phyloP scores from a whole-genome alignment of 1,284 basidiomycete genomes.

The Melanopsichium pennsylvanicum region DNA sequence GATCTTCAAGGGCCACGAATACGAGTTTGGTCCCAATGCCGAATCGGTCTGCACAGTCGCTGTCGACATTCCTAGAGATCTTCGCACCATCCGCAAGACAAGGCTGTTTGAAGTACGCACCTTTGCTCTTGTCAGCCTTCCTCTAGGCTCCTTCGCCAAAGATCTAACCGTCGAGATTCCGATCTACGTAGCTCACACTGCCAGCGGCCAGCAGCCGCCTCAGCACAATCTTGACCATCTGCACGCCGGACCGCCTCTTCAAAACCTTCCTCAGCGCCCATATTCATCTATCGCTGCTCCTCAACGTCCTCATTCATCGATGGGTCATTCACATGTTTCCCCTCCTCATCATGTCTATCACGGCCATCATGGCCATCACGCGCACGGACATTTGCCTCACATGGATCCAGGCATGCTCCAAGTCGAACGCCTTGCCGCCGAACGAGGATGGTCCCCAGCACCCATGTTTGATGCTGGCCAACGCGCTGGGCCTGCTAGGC shows the following conservation, averaged over 20 bases:
- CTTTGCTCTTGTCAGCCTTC: constrained; percentile 45
- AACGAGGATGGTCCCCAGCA: constrained; percentile 59
- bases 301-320: constrained; percentile 38
- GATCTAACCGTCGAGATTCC: constrained; percentile 57
- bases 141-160: constrained; percentile 59
- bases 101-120: constrained; percentile 54
- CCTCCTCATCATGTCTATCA: constrained; percentile 1
- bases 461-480: constrained; percentile 16
- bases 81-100: constrained; percentile 57
- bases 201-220: constrained; percentile 36
- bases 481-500: constrained; percentile 14
- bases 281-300: constrained; percentile 34
- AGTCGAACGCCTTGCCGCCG: constrained; percentile 42
- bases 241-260: constrained; percentile 7
- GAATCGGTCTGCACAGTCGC: constrained; percentile 51
- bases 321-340: constrained; percentile 18
- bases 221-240: constrained; percentile 7
- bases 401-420: constrained; percentile 34
- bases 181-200: constrained; percentile 54
- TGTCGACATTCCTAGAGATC: constrained; percentile 54
- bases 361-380: constrained; percentile 14
- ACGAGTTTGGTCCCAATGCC: constrained; percentile 52
- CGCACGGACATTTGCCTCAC: constrained; percentile 7
- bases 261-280: constrained; percentile 24
- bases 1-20: constrained; percentile 55